Evolutionary conservation across 1,139 yeast species (phyloP), one percentile per base, ranked within the genome.

Genomic region (Kluyveromyces marxianus): DNA sequence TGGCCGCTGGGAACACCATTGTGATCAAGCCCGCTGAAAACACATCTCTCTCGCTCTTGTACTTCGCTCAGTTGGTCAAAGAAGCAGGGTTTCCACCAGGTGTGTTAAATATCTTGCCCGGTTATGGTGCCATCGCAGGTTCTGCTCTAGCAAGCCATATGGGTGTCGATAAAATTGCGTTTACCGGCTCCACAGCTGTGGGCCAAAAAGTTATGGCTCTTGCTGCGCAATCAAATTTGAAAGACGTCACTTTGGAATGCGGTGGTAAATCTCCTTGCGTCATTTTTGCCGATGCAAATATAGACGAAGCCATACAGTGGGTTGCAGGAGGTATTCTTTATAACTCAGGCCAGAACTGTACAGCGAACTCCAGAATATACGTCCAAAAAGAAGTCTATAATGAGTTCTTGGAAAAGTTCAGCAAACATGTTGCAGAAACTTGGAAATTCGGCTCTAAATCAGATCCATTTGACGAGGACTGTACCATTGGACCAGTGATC

Each of bases 261-360:
- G 97, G 97, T 53, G 97, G 97, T 50, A 89, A 89, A 63, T 81
- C 92, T 25, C 89, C 88, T 55, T 77, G 79, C 63, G 76, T 77
- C 60, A 79, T 75, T 47, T 83, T 82, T 69, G 82, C 68, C 41
- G 96, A 77, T 62, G 86, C 88, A 25, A 89, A 88, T 60, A 65
- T 88, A 40, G 84, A 81, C 1, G 81, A 81, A 60, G 90, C 95
- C 37, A 89, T 84, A 34, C 83, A 83, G 61, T 86, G 95, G 83
- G 81, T 90, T 36, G 88, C 92, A 27, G 71, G 78, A 52, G 97
- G 96, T 56, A 79, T 89, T 50, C 81, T 86, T 75, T 76, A 74
- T 65, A 89, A 89, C 68, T 79, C 85, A 57, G 97, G 97, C 37
- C 97, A 89, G 67, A 83, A 89, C 46, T 89, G 97, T 71, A 87